These are phyloP conservation scores for Mycena amicta DNA, from an alignment of 768 basidiomycete genomes.

Conservation along the genomic window DNA sequence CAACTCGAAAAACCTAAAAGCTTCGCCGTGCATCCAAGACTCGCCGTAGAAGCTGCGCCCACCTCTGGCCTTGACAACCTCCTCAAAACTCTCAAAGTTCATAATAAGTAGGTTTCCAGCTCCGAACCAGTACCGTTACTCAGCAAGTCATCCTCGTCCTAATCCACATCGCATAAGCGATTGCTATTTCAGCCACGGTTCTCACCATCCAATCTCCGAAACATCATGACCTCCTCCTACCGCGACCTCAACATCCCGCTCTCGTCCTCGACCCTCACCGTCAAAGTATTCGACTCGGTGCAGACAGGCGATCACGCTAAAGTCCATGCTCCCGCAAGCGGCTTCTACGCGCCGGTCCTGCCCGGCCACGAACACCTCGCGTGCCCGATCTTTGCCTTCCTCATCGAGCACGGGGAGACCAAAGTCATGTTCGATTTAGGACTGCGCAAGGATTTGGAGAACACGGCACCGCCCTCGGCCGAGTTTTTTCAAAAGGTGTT, in stretches of 20 bases:
- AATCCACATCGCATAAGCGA: too few relatives aligned
- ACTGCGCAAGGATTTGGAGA: conserved; percentile 18
- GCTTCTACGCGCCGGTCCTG: conserved; percentile 17
- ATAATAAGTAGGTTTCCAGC: too few relatives aligned
- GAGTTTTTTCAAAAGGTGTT: background rate
- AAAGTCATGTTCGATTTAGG: conserved; percentile 27
- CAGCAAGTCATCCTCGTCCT: too few relatives aligned
- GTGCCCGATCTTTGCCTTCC: conserved; percentile 22
- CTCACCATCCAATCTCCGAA: too few relatives aligned
- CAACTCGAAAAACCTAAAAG: too few relatives aligned
- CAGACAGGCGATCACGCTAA: background rate
- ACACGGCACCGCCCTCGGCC: conserved; percentile 12
- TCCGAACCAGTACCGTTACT: too few relatives aligned
- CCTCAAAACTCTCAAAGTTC: too few relatives aligned
- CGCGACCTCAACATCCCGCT: conserved; percentile 12
- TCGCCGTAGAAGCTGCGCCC: too few relatives aligned
- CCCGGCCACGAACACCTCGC: conserved; percentile 16
- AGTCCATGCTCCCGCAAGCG: conserved; percentile 10
- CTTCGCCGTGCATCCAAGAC: too few relatives aligned
- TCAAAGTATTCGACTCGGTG: conserved; percentile 19
- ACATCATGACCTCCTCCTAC: background rate
- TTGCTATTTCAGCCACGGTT: too few relatives aligned
- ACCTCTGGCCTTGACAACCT: too few relatives aligned
- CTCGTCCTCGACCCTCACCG: conserved; percentile 16
- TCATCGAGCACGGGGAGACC: conserved; percentile 21